These are phyloP conservation scores for Cryptococcus maquisensis DNA, from an alignment of 1,284 basidiomycete genomes.

Conservation along the genomic window DNA sequence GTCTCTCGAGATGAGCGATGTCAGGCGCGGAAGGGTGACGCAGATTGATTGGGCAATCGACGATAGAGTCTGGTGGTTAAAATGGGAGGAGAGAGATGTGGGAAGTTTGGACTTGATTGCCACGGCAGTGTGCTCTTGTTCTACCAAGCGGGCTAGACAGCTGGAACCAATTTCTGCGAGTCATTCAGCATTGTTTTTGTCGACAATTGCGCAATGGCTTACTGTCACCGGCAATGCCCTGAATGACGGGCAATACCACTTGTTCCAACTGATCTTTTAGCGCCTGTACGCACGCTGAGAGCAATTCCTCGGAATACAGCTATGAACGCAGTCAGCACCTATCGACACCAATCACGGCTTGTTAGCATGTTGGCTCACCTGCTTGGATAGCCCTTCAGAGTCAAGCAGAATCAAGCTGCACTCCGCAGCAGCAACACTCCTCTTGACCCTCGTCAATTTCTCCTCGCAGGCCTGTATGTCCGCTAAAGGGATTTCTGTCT, in stretches of 20 bases:
- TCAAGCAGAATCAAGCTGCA: slow-evolving; percentile 72
- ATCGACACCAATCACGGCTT: not conserved
- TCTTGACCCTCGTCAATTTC: slow-evolving; percentile 55
- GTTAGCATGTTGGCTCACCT: slow-evolving; percentile 62
- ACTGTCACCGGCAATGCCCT: slow-evolving; percentile 57
- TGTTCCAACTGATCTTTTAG: slow-evolving; percentile 75
- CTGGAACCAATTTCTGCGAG: slow-evolving; percentile 47
- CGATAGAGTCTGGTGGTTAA: slow-evolving; percentile 55
- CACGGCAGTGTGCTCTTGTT: slow-evolving; percentile 46
- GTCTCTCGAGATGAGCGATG: slow-evolving; percentile 42
- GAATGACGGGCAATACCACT: slow-evolving; percentile 81
- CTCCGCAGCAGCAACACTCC: slow-evolving; percentile 69
- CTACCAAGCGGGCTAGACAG: slow-evolving; percentile 57
- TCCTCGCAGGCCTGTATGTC: slow-evolving; percentile 53
- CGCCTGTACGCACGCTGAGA: slow-evolving; percentile 67
- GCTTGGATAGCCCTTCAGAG: slow-evolving; percentile 73
- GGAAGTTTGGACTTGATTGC: slow-evolving; percentile 25
- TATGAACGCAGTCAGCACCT: slow-evolving; percentile 39
- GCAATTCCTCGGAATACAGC: slow-evolving; percentile 88
- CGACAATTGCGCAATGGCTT: slow-evolving; percentile 6
- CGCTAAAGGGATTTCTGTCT: slow-evolving; percentile 13
- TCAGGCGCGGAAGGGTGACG: slow-evolving; percentile 47
- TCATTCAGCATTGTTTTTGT: not conserved
- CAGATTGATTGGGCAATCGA: slow-evolving; percentile 62
- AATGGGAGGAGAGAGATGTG: slow-evolving; percentile 13